Conservation (phyloP, 1,284 basidiomycete genomes). For the Malassezia furfur region DNA sequence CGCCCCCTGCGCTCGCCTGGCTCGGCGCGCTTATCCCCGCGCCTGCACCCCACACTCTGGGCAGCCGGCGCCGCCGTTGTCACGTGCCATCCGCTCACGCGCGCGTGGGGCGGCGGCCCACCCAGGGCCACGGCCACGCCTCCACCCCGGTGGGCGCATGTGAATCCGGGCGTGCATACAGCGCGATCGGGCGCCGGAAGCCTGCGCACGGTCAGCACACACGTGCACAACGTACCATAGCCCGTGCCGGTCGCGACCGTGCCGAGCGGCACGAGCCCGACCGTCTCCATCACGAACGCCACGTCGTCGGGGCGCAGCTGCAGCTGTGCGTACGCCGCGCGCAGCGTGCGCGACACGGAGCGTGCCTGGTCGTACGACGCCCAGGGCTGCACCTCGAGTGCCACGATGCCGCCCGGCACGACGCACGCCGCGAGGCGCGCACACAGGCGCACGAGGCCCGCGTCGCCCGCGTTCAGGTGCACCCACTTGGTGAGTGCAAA, state of each 20-base stretch:
- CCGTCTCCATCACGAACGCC: background rate
- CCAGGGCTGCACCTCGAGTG: slow-evolving; percentile 20
- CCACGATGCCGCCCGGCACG: slow-evolving; percentile 13
- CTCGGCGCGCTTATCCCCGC: no score
- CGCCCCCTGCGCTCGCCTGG: background rate
- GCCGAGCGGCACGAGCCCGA: background rate
- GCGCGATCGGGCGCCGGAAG: slow-evolving; percentile 5
- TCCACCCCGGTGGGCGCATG: background rate
- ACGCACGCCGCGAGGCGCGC: slow-evolving; percentile 7
- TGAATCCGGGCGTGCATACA: background rate
- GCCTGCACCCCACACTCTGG: no score
- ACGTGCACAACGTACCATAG: background rate
- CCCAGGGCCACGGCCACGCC: slow-evolving; percentile 13
- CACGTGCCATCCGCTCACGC: background rate
- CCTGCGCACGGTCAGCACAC: slow-evolving; percentile 1
- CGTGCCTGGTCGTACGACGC: slow-evolving; percentile 21
- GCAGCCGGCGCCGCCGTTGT: no score
- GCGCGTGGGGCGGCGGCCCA: background rate
- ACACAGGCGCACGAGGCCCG: slow-evolving; percentile 14
- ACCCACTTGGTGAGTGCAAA: slow-evolving; percentile 20
- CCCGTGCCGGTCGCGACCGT: slow-evolving; percentile 8
- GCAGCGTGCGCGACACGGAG: slow-evolving; percentile 10
- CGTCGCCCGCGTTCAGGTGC: slow-evolving; percentile 17
- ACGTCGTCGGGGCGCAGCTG: slow-evolving; percentile 12
- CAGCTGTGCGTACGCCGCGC: slow-evolving; percentile 6